phyloP scores from a whole-genome alignment of 1,284 basidiomycete species.

The Naganishia liquefaciens region DNA sequence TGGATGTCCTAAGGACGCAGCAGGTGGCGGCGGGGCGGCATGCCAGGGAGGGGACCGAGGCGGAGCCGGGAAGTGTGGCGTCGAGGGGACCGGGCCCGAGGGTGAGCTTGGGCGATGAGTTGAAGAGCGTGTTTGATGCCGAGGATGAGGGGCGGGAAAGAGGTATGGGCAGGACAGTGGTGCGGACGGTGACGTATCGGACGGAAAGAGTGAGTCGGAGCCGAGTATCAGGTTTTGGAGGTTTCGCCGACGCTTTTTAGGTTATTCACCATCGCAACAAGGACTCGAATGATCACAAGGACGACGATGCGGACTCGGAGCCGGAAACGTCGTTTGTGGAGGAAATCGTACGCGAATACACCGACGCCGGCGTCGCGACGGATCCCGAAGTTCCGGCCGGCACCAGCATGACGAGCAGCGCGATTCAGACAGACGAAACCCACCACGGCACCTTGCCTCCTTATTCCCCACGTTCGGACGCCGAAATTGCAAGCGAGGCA shows the following conservation, averaged over 20 bases:
- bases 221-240: not conserved
- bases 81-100: not conserved
- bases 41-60: slow-evolving; percentile 7
- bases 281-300: not conserved
- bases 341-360: slow-evolving; percentile 22
- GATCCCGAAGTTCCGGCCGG: slow-evolving; percentile 1
- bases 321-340: slow-evolving; percentile 15
- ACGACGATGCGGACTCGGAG: slow-evolving; percentile 7
- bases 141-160: slow-evolving; percentile 10
- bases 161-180: slow-evolving; percentile 21
- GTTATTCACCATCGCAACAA: slow-evolving; percentile 10
- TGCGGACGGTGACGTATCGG: slow-evolving; percentile 23
- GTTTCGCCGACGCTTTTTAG: not conserved
- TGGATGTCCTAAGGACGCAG: slow-evolving; percentile 16
- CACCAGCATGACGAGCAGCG: not conserved
- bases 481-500: slow-evolving; percentile 4
- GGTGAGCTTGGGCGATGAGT: slow-evolving; percentile 27
- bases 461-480: slow-evolving; percentile 22
- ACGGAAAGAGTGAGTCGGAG: slow-evolving; percentile 26
- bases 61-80: not conserved
- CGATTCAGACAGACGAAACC: slow-evolving; percentile 29
- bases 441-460: slow-evolving; percentile 23
- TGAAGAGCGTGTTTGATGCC: slow-evolving; percentile 2
- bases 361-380: slow-evolving; percentile 17
- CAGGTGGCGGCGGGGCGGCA: not conserved